phyloP scores from a whole-genome alignment of 2,329 filamentous ascomycete species.

The Colletotrichum agaves region DNA sequence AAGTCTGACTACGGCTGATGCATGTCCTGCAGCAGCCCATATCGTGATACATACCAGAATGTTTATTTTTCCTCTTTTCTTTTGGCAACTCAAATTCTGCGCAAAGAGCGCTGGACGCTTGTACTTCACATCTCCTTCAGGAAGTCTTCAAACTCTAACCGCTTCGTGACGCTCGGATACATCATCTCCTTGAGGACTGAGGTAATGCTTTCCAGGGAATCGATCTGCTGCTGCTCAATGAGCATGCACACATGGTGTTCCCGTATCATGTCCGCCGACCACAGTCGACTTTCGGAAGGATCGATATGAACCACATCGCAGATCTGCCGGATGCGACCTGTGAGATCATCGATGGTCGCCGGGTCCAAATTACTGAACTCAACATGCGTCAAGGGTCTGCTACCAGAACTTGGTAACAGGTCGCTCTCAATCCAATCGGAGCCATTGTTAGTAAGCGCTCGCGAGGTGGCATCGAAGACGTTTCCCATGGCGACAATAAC shows the following conservation, averaged over 20 bases:
- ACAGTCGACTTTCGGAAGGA: not conserved
- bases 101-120: too few species aligned
- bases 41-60: too few species aligned
- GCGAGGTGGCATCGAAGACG: conserved; percentile 38
- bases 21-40: too few species aligned
- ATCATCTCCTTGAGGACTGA: conserved; percentile 20
- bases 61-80: too few species aligned
- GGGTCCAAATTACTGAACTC: conserved; percentile 41
- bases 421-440: conserved; percentile 41
- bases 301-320: conserved; percentile 37
- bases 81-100: too few species aligned
- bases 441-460: conserved; percentile 40
- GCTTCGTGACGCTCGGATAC: conserved; percentile 36
- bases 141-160: conserved; percentile 18
- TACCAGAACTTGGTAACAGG: not conserved
- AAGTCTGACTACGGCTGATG: too few species aligned
- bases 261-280: conserved; percentile 30
- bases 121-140: conserved; percentile 6
- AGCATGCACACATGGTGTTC: conserved; percentile 25
- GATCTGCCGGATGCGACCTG: conserved; percentile 40
- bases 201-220: conserved; percentile 19
- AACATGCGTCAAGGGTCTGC: conserved; percentile 37
- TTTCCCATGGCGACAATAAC: conserved; percentile 26
- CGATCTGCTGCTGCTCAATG: conserved; percentile 26
- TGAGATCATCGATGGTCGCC: conserved; percentile 41